phyloP scores from a whole-genome alignment of 2,329 filamentous ascomycete species.

The Fusarium subglutinans region DNA sequence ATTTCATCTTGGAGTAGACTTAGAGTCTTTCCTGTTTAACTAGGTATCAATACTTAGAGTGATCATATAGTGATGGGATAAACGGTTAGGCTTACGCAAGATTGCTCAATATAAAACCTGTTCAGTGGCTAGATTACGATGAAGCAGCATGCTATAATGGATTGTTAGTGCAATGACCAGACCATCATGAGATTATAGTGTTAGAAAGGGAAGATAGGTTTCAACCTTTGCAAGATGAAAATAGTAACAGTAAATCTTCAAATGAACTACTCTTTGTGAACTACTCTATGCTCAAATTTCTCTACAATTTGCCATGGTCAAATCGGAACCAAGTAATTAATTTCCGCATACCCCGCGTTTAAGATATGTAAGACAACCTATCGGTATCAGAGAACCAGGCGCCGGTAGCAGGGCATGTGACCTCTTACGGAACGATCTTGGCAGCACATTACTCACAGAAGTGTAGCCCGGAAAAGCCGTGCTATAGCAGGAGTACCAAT shows the following conservation, averaged over 20 bases:
- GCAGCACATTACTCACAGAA: accelerated
- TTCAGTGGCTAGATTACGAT: accelerated
- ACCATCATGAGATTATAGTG: accelerated
- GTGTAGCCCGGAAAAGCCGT: background rate
- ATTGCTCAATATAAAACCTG: accelerated
- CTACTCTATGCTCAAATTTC: background rate
- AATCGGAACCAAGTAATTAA: accelerated
- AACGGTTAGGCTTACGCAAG: accelerated
- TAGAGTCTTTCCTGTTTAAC: accelerated
- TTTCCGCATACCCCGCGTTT: background rate
- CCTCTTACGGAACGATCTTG: accelerated
- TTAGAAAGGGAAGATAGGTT: accelerated
- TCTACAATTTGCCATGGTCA: accelerated
- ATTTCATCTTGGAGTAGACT: background rate
- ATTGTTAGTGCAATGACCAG: accelerated
- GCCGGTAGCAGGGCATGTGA: too few species aligned
- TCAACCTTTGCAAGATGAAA: accelerated
- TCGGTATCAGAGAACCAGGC: accelerated
- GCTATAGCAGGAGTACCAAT: accelerated
- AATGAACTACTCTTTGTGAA: background rate
- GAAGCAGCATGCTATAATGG: accelerated
- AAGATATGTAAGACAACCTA: accelerated
- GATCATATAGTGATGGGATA: accelerated
- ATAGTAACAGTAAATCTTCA: accelerated
- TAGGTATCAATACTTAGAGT: background rate